Conservation (phyloP, 106 monocot species). For the Narthecium ossifragum region DNA sequence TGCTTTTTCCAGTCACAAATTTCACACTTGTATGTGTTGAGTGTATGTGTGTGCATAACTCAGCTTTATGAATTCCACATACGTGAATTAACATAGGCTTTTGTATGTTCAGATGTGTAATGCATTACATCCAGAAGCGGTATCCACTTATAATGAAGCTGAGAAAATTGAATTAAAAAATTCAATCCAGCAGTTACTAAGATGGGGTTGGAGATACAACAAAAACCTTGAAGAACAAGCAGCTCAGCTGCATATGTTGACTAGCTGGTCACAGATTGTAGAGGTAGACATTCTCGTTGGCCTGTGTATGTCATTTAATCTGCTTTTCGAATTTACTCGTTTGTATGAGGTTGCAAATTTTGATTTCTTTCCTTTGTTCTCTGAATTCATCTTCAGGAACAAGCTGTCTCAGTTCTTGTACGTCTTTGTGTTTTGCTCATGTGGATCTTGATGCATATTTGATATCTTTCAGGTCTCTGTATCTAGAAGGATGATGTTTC, state of each 20-base stretch:
- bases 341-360: too few species aligned
- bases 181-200: constrained; percentile 72
- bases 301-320: neutral
- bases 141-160: constrained; percentile 30
- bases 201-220: constrained; percentile 89
- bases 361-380: too few species aligned
- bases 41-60: too few species aligned
- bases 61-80: too few species aligned
- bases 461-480: constrained; percentile 57
- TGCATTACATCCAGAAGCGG: constrained; percentile 24
- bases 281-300: constrained; percentile 37
- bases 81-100: too few species aligned
- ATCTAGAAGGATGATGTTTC: constrained; percentile 82
- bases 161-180: constrained; percentile 47
- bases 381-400: neutral
- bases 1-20: too few species aligned
- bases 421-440: too few species aligned
- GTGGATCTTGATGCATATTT: neutral
- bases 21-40: too few species aligned
- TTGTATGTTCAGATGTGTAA: constrained; percentile 30
- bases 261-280: constrained; percentile 88
- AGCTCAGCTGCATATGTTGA: constrained; percentile 92
- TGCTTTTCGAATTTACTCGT: neutral
- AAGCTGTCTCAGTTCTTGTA: neutral
- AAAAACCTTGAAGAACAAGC: constrained; percentile 96